A percentile compares a stretch with the other conserved stretches of the same genome.
These are phyloP conservation scores for Eimeria falciformis DNA, from an alignment of 169 alveolate genomes.

Conservation along the genomic window DNA sequence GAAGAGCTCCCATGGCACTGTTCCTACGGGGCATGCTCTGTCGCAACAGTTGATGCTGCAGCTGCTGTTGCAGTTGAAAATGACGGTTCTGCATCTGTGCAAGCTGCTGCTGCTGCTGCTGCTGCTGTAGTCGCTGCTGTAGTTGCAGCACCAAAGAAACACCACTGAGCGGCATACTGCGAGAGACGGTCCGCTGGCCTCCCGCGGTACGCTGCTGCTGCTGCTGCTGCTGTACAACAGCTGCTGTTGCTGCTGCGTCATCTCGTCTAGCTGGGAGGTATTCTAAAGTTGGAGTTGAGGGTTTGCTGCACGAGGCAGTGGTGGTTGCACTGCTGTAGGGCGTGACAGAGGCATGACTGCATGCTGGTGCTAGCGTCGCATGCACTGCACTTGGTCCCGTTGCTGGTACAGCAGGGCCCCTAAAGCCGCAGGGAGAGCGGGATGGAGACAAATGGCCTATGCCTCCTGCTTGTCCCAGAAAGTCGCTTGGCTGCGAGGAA, in stretches of 20 bases:
- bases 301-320: neutral
- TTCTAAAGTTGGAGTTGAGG: neutral
- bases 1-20: neutral
- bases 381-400: neutral
- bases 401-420: neutral
- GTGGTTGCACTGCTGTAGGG: neutral
- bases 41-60: neutral
- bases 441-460: neutral
- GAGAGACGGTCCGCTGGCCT: neutral
- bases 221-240: slow-evolving; percentile 11
- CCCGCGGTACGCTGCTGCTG: slow-evolving; percentile 17
- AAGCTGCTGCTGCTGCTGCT: slow-evolving; percentile 38
- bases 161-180: neutral
- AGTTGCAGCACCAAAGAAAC: slow-evolving; percentile 5
- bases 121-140: slow-evolving; percentile 23
- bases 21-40: neutral
- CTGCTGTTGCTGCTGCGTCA: neutral
- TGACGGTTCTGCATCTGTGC: neutral
- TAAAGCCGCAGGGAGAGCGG: slow-evolving; percentile 1
- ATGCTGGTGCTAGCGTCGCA: neutral
- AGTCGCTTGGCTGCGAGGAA: neutral
- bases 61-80: neutral
- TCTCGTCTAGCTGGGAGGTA: neutral
- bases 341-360: neutral
- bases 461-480: neutral